Evolutionary conservation across 768 basidiomycete species (phyloP), one percentile per base, ranked within the genome.

Genomic region (Nevesoporus exiguus): DNA sequence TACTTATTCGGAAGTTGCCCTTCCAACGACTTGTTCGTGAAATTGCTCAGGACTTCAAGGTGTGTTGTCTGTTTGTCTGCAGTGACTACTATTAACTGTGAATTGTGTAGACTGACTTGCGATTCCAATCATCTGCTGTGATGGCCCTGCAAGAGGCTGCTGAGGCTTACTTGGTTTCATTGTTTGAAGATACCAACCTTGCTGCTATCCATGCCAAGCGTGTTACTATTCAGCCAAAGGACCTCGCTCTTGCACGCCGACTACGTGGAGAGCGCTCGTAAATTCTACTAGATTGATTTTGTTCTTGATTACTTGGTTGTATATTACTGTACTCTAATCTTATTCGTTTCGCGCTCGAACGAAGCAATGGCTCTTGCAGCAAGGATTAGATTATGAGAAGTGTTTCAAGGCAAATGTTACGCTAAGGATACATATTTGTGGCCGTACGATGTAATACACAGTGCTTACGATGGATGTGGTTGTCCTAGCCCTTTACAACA

Each of bases 131-230:
- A 8, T 45, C 44, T 45, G 44, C 44, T 45, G 44, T 45, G 29
- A 45, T 45, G 44, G 44, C 44, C 0, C 30, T 45, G 17, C 44
- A 92, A 70, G 90, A 91, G 75, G 90, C 90, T 15, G 83, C 88
- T 29, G 90, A 92, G 76, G 85, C 85, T 4, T 87, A 86, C 70
- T 84, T 89, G 40, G 85, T 88, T 56, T 86, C 84, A 15, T 71
- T 89, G 59, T 89, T 89, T 61, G 86, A 89, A 68, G 88, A 89
- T 65, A 88, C 87, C 59, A 89, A 89, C 72, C 78, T 90, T 67
- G 88, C 89, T 55, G 89, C 88, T 53, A 90, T 90, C 66, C 89
- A 91, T 69, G 88, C 88, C 19, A 90, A 90, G 79, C 84, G 88
- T 73, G 85, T 88, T 31, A 88, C 86, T 22, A 86, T 88, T 67